Evolutionary conservation across 106 monocot species (phyloP).

Genomic region (Amphibolis antarctica): DNA sequence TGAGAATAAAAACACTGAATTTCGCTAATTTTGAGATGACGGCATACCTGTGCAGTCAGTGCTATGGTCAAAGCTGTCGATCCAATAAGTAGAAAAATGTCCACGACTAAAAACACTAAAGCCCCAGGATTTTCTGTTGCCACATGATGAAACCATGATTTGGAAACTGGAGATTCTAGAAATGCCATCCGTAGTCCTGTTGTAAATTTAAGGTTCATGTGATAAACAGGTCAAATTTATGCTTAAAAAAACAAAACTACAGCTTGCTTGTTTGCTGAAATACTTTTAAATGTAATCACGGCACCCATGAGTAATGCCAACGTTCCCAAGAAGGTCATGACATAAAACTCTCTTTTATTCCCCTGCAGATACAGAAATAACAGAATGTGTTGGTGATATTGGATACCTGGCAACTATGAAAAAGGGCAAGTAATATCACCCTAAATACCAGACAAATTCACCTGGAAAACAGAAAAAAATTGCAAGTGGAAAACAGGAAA

Average conservation of each 20-base stretch:
- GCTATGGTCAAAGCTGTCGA: constrained; percentile 39
- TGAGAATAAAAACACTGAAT: neutral
- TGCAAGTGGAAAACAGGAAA: no score
- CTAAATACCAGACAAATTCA: no score
- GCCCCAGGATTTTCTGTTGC: constrained; percentile 53
- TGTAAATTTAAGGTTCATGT: neutral
- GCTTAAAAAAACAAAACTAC: neutral
- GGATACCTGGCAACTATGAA: neutral
- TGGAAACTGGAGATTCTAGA: constrained; percentile 25
- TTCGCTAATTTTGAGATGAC: neutral
- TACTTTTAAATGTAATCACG: constrained; percentile 45
- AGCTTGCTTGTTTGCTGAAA: neutral
- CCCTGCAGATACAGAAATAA: constrained; percentile 29
- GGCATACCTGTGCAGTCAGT: constrained; percentile 62
- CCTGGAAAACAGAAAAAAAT: no score
- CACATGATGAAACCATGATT: constrained; percentile 47
- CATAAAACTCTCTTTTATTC: constrained; percentile 88
- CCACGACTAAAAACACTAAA: constrained; percentile 47
- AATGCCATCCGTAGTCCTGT: constrained; percentile 67
- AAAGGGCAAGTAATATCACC: no score
- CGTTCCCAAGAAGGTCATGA: constrained; percentile 59
- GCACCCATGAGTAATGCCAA: constrained; percentile 43
- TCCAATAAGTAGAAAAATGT: constrained; percentile 46
- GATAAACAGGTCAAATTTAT: neutral
- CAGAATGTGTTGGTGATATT: neutral